Evolutionary conservation across 352 stramenopile species (phyloP).

Genomic region (Phytophthora pinifolia): DNA sequence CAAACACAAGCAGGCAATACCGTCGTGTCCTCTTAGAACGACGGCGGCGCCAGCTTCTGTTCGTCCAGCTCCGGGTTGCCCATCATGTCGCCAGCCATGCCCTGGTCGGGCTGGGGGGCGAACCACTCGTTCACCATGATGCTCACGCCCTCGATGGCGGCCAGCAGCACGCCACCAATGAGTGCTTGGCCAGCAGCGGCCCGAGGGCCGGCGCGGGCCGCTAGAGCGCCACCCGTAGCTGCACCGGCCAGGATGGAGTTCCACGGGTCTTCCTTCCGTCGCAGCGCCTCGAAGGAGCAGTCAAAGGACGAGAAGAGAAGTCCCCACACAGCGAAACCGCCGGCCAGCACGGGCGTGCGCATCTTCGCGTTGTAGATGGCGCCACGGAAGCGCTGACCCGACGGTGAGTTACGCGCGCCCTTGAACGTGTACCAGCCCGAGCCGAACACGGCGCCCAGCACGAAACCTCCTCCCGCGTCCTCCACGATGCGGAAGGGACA

Average conservation of each 20-base stretch:
- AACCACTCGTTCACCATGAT: constrained; percentile 94
- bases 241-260: constrained; percentile 98
- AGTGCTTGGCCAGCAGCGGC: constrained; percentile 93
- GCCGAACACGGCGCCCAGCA: constrained; percentile 95
- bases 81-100: constrained; percentile 46
- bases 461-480: constrained; percentile 97
- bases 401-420: constrained; percentile 92
- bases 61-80: constrained; percentile 70
- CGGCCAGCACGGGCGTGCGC: constrained; percentile 92
- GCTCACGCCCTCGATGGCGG: constrained; percentile 96
- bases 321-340: constrained; percentile 96
- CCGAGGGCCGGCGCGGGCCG: constrained; percentile 92
- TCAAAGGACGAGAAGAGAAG: constrained; percentile 98
- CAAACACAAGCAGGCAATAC: constrained; percentile 20
- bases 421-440: constrained; percentile 97
- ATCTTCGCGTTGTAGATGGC: constrained; percentile 95
- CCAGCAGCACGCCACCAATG: constrained; percentile 95
- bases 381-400: constrained; percentile 88
- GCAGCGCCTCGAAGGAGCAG: constrained; percentile 96
- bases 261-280: constrained; percentile 99
- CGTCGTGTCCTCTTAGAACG: constrained; percentile 50
- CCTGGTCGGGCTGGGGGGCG: constrained; percentile 55
- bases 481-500: constrained; percentile 99
- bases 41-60: constrained; percentile 84
- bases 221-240: constrained; percentile 95